phyloP scores from a whole-genome alignment of 768 basidiomycete genomes.

The Pleurotus djamor region DNA sequence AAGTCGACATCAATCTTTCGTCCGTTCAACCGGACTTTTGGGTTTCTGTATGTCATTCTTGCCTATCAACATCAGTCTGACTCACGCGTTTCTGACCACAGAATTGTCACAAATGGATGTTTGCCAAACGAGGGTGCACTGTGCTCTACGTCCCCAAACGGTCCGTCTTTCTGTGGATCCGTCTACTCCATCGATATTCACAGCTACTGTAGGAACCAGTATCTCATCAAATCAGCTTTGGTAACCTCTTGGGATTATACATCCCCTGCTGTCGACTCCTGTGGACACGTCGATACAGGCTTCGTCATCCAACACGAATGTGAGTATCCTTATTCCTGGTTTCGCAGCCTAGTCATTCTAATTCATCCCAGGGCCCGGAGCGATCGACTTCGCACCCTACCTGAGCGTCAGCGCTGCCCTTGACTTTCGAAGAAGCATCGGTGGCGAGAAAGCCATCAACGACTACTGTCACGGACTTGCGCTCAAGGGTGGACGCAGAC shows the following conservation, averaged over 20 bases:
- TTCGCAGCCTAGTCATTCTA: neutral
- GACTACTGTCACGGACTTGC: constrained; percentile 71
- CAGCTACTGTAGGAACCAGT: constrained; percentile 51
- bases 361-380: constrained; percentile 55
- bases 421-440: constrained; percentile 69
- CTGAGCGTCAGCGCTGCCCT: constrained; percentile 61
- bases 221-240: constrained; percentile 55
- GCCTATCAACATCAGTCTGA: neutral
- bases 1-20: constrained; percentile 56
- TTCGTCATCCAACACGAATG: constrained; percentile 56
- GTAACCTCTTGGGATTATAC: constrained; percentile 54
- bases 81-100: constrained; percentile 16
- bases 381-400: constrained; percentile 51
- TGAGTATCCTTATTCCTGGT: constrained; percentile 18
- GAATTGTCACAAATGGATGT: constrained; percentile 79
- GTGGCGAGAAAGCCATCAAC: constrained; percentile 74
- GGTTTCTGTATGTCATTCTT: constrained; percentile 49
- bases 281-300: constrained; percentile 17
- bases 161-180: constrained; percentile 10
- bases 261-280: constrained; percentile 37
- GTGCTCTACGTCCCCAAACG: constrained; percentile 39
- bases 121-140: constrained; percentile 53
- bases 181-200: neutral
- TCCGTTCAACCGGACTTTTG: constrained; percentile 67
- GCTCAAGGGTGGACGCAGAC: constrained; percentile 55